A percentile compares a stretch with the other conserved stretches of the same genome.
phyloP scores from a whole-genome alignment of 768 basidiomycete species.

The Lentinula lateritia region DNA sequence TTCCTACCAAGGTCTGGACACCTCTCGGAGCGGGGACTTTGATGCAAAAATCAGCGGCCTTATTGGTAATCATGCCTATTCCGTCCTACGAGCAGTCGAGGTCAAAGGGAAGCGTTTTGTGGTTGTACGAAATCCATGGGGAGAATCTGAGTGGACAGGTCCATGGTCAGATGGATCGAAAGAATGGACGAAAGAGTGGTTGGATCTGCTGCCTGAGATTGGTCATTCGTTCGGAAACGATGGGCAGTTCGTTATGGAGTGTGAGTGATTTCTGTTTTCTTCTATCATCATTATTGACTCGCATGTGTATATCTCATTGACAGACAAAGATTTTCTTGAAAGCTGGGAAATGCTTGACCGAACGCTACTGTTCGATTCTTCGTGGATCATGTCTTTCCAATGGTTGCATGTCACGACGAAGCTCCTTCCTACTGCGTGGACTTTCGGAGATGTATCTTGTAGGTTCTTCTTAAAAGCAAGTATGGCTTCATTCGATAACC shows the following conservation, averaged over 20 bases:
- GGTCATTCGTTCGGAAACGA: slow-evolving; percentile 45
- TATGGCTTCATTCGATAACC: neutral
- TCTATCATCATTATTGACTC: neutral
- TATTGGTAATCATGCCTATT: slow-evolving; percentile 40
- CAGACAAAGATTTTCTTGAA: slow-evolving; percentile 41
- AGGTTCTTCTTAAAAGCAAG: neutral
- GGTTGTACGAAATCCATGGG: slow-evolving; percentile 36
- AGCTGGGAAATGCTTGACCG: slow-evolving; percentile 40
- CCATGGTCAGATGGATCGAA: slow-evolving; percentile 42
- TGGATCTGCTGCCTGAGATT: slow-evolving; percentile 33
- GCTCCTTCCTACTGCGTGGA: slow-evolving; percentile 44
- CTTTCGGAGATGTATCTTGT: slow-evolving; percentile 45
- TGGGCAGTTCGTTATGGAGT: slow-evolving; percentile 55
- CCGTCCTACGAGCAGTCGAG: slow-evolving; percentile 39
- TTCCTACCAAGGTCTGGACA: slow-evolving; percentile 33
- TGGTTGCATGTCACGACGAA: slow-evolving; percentile 41
- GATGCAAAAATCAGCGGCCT: slow-evolving; percentile 29
- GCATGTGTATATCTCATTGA: neutral
- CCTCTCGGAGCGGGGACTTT: slow-evolving; percentile 23
- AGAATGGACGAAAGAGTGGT: slow-evolving; percentile 52
- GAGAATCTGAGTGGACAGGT: slow-evolving; percentile 10
- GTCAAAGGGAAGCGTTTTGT: slow-evolving; percentile 42
- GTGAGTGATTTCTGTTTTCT: slow-evolving; percentile 17
- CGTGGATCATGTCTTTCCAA: slow-evolving; percentile 42
- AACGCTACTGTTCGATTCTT: slow-evolving; percentile 40